Percentiles rank a stretch among this genome's conserved stretches.
Conservation (phyloP, 495 filamentous ascomycete species). For the Aspergillus avenaceus region DNA sequence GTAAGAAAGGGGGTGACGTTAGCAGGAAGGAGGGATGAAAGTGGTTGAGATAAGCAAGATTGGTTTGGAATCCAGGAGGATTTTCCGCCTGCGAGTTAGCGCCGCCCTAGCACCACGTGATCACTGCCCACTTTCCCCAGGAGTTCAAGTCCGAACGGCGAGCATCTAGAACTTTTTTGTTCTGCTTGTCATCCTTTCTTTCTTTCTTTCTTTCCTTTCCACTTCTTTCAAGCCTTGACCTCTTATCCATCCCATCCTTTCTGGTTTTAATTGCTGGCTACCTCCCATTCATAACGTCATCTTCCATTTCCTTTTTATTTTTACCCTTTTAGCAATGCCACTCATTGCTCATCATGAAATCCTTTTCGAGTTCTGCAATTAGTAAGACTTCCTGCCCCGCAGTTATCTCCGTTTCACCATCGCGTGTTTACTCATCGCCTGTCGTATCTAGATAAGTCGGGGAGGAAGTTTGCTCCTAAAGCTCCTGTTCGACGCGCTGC, state of each 20-base stretch:
- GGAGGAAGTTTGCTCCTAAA: slow-evolving; percentile 54
- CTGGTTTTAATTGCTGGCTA: no score
- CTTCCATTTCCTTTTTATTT: slow-evolving; percentile 12
- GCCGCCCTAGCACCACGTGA: slow-evolving; percentile 36
- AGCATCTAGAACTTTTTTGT: no score
- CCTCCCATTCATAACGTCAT: no score
- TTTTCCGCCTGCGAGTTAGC: slow-evolving; percentile 37
- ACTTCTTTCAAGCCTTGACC: background rate
- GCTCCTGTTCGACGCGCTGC: slow-evolving; percentile 44
- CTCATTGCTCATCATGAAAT: slow-evolving; percentile 37
- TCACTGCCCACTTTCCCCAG: slow-evolving; percentile 26
- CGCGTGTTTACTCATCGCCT: slow-evolving; percentile 1
- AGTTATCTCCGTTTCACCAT: background rate
- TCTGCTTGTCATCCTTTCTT: no score
- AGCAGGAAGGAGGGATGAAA: slow-evolving; percentile 18
- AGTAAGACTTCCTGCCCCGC: slow-evolving; percentile 34
- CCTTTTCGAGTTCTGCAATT: slow-evolving; percentile 55
- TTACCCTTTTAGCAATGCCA: slow-evolving; percentile 17
- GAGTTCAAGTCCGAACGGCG: slow-evolving; percentile 18
- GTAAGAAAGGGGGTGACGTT: slow-evolving; percentile 6
- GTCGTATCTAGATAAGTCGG: slow-evolving; percentile 44
- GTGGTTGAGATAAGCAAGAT: slow-evolving; percentile 27
- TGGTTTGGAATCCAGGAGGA: slow-evolving; percentile 33
- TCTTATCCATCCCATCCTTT: background rate
- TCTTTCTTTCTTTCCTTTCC: no score